Evolutionary conservation across 305 asterid genomes (phyloP), one percentile per base, ranked within the genome.

Genomic region (Ilex paraguariensis): DNA sequence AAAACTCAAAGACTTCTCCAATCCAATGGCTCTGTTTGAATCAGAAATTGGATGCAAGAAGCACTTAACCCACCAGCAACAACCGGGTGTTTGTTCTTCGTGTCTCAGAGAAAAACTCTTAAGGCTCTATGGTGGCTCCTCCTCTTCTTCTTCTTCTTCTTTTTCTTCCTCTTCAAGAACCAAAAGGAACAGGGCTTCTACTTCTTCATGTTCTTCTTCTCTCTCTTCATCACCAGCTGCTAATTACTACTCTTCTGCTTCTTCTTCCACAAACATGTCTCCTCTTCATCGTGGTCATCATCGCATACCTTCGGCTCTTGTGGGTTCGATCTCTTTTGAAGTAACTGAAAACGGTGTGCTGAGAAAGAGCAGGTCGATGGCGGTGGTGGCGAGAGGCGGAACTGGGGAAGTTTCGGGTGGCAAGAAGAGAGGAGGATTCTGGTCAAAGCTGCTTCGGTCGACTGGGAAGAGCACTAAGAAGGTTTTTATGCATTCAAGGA

Each of bases 21-120:
- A 21, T 21, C 28, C 28, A 21, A 21, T 21, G 28, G 28, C 28
- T 21, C 1, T 21, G 28, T 36, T 8, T 28, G 52, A 64, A 17
- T 2, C 56, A 32, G 50, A 56, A 31, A 1, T 56, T 5, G 59
- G 42, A 54, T 65, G 57, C 1, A 16, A 45, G 10, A 64, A 56
- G 13, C 62, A 56, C 40, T 30, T 2, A 3, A 5, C 42, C 13
- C 62, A 57, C 7, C 30, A 44, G 2, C 68, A 42, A 3, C 44
- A 42, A 5, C 56, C 56, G 13, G 70, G 70, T 4, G 58, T 66
- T 1, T 66, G 70, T 39, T 57, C 64, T 4, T 56, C 13, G 14
- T 64, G 68, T 55, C 68, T 64, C 13, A 55, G 56, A 49, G 70
- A 66, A 49, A 36, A 63, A 50, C 70, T 66, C 31, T 15, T 12